Evolutionary conservation across 2,329 filamentous ascomycete species (phyloP).

Genomic region (Nothophoma quercina): DNA sequence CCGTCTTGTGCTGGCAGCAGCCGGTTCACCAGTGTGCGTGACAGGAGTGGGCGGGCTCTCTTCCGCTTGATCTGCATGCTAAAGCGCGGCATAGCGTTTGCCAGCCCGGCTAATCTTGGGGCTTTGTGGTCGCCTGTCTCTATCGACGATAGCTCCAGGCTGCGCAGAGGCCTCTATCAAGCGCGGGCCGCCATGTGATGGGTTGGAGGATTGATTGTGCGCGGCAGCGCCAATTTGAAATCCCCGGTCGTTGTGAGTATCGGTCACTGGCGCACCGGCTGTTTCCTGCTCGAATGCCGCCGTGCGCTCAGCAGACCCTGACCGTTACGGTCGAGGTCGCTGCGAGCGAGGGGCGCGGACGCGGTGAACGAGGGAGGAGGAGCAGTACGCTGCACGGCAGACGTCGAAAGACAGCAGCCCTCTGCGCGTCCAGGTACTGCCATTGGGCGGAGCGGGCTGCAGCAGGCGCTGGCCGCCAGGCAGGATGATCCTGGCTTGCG

Average conservation of each 20-base stretch:
- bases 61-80: constrained; percentile 40
- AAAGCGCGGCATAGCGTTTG: constrained; percentile 32
- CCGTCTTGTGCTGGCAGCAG: constrained; percentile 25
- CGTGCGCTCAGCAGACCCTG: constrained; percentile 21
- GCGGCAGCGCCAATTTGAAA: constrained; percentile 13
- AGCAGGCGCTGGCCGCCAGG: constrained; percentile 33
- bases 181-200: constrained; percentile 20
- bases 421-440: constrained; percentile 25
- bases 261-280: constrained; percentile 26
- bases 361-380: constrained; percentile 19
- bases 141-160: not conserved
- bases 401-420: constrained; percentile 18
- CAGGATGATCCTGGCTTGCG: constrained; percentile 35
- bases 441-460: constrained; percentile 36
- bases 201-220: constrained; percentile 11
- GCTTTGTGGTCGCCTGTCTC: not conserved
- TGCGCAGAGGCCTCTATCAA: no score
- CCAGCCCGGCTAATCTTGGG: constrained; percentile 35
- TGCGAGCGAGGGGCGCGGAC: constrained; percentile 20
- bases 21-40: constrained; percentile 18
- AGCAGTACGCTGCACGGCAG: constrained; percentile 19
- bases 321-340: constrained; percentile 12
- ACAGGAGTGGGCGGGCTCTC: constrained; percentile 36
- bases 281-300: constrained; percentile 29
- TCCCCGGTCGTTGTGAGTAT: not conserved